These are phyloP conservation scores for Limonium bicolor DNA, from an alignment of 148 eudicot species.

Conservation along the genomic window DNA sequence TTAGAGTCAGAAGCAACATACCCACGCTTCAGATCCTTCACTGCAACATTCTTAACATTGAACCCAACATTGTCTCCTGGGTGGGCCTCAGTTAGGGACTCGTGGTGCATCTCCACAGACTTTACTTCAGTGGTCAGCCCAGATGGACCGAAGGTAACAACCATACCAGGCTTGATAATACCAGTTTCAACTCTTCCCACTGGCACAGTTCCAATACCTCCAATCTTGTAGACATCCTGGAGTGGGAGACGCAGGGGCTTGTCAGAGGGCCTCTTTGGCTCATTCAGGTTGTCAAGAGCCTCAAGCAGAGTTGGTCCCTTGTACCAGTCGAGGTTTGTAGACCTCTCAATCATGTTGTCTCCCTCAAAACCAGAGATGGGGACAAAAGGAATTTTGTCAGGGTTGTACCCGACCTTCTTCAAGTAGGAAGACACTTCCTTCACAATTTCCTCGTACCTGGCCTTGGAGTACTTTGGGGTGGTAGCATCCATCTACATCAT, in stretches of 20 bases:
- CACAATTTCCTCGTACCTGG: slow-evolving; percentile 25
- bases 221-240: slow-evolving; percentile 31
- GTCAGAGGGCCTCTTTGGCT: slow-evolving; percentile 33
- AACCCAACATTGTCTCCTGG: slow-evolving; percentile 30
- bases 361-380: slow-evolving; percentile 31
- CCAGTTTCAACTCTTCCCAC: slow-evolving; percentile 29
- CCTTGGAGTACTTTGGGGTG: slow-evolving; percentile 28
- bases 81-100: slow-evolving; percentile 19
- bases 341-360: slow-evolving; percentile 33
- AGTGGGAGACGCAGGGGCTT: slow-evolving; percentile 32
- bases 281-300: slow-evolving; percentile 20
- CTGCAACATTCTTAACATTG: not conserved
- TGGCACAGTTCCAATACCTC: slow-evolving; percentile 29
- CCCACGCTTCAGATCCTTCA: slow-evolving; percentile 3
- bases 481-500: slow-evolving; percentile 44
- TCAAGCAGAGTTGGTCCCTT: slow-evolving; percentile 35
- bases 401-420: slow-evolving; percentile 31
- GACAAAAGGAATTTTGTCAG: slow-evolving; percentile 21
- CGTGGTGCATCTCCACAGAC: slow-evolving; percentile 35
- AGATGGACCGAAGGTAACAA: slow-evolving; percentile 24
- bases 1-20: slow-evolving; percentile 1
- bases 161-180: slow-evolving; percentile 23
- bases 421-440: slow-evolving; percentile 25
- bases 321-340: slow-evolving; percentile 35
- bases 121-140: slow-evolving; percentile 30